Evolutionary conservation across 306 rosid species (phyloP).

Genomic region (Notholithocarpus densiflorus): DNA sequence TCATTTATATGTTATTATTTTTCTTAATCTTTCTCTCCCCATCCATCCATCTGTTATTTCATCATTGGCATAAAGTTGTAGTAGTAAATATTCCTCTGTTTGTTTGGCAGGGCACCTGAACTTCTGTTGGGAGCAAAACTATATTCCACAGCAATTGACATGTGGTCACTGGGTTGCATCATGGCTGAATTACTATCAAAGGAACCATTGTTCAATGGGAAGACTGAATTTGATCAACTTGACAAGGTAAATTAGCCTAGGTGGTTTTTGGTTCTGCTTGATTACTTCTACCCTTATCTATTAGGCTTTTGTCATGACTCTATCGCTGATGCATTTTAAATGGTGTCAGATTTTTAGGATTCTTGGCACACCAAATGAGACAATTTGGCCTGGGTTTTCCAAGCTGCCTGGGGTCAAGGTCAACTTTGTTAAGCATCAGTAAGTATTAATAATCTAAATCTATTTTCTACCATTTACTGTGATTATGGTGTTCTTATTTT

Average conservation of each 20-base stretch:
- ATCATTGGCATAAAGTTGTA: not conserved
- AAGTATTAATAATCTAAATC: conserved; percentile 44
- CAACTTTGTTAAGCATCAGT: conserved; percentile 99
- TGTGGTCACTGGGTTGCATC: conserved; percentile 99
- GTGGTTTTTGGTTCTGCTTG: conserved; percentile 1
- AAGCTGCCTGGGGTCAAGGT: conserved; percentile 96
- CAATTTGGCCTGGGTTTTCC: conserved; percentile 95
- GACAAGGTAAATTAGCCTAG: conserved; percentile 62
- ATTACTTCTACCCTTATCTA: not conserved
- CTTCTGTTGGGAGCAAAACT: conserved; percentile 81
- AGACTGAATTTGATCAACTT: conserved; percentile 92
- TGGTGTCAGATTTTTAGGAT: conserved; percentile 67
- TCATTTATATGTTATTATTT: not conserved
- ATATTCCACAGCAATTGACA: conserved; percentile 93
- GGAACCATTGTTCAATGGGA: conserved; percentile 92
- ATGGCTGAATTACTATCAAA: conserved; percentile 96
- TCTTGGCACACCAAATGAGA: conserved; percentile 97
- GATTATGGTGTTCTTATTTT: conserved; percentile 58
- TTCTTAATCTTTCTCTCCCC: not conserved
- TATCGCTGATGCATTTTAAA: not conserved
- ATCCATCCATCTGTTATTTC: not conserved
- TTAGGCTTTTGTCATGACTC: not conserved
- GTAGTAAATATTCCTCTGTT: conserved; percentile 5
- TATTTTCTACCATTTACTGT: conserved; percentile 20
- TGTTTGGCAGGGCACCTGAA: conserved; percentile 86